Percentiles rank a stretch among this genome's conserved stretches.
These are phyloP conservation scores for Citrus trifoliata DNA, from an alignment of 345 rosid genomes.

Conservation along the genomic window DNA sequence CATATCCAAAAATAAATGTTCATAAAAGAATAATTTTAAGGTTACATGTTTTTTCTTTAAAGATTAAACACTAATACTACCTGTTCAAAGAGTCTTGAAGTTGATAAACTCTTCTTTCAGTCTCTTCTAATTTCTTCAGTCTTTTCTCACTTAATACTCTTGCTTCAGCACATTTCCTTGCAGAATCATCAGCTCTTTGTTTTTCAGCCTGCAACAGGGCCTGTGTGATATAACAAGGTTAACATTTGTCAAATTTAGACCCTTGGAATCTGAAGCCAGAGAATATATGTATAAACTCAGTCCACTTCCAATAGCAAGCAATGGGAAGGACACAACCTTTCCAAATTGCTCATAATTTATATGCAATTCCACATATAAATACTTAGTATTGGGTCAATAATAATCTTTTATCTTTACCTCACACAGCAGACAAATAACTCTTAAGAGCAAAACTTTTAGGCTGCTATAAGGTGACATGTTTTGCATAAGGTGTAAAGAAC, in stretches of 20 bases:
- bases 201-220: slow-evolving; percentile 54
- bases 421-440: neutral
- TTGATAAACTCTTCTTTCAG: slow-evolving; percentile 67
- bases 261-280: neutral
- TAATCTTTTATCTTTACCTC: neutral
- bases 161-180: slow-evolving; percentile 59
- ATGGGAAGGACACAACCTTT: neutral
- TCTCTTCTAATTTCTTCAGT: slow-evolving; percentile 65
- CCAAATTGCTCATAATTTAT: neutral
- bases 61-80: slow-evolving; percentile 38
- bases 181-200: slow-evolving; percentile 74
- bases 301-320: neutral
- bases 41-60: neutral
- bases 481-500: neutral
- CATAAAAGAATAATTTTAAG: neutral
- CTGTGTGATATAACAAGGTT: slow-evolving; percentile 28
- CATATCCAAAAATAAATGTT: neutral
- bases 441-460: neutral
- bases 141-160: slow-evolving; percentile 63
- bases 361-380: neutral
- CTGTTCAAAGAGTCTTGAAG: slow-evolving; percentile 82
- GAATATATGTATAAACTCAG: neutral
- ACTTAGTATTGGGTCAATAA: neutral
- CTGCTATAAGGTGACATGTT: neutral
- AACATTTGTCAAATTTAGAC: neutral